Percentiles rank a stretch among this genome's conserved stretches.
phyloP scores from a whole-genome alignment of 192 early-diverging fungal genomes.

The Podila epicladia region DNA sequence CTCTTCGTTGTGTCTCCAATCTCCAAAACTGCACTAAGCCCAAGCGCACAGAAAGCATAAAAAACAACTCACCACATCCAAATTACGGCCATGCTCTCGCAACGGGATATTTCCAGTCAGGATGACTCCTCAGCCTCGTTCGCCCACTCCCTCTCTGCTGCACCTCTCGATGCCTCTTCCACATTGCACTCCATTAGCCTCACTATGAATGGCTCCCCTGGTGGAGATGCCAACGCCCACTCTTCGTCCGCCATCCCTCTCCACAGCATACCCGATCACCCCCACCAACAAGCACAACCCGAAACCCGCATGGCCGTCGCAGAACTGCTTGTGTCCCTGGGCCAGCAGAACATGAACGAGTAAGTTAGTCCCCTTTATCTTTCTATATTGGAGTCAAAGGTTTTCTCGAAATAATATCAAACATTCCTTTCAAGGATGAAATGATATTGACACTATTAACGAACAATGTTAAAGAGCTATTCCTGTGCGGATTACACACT shows the following conservation, averaged over 20 bases:
- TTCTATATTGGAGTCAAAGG: background rate
- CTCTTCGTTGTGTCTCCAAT: too few species aligned
- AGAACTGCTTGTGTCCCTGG: slow-evolving; percentile 38
- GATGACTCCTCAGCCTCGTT: slow-evolving; percentile 27
- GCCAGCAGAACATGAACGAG: slow-evolving; percentile 11
- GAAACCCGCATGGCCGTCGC: slow-evolving; percentile 48
- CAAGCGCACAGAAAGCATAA: too few species aligned
- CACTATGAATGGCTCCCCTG: background rate
- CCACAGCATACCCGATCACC: slow-evolving; percentile 12
- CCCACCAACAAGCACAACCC: slow-evolving; percentile 10
- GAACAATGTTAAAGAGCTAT: too few species aligned
- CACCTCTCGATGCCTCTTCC: slow-evolving; percentile 10
- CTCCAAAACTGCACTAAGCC: too few species aligned
- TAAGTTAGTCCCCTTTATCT: slow-evolving; percentile 4
- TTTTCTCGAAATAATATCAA: background rate
- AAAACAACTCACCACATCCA: too few species aligned
- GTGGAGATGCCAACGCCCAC: background rate
- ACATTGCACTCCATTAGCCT: background rate
- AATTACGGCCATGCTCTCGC: slow-evolving; percentile 10
- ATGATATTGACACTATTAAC: too few species aligned
- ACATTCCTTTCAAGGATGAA: too few species aligned
- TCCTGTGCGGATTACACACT: too few species aligned
- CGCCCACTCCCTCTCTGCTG: slow-evolving; percentile 32
- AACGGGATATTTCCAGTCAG: slow-evolving; percentile 9
- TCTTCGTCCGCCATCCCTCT: slow-evolving; percentile 5